Conservation (phyloP, 768 basidiomycete genomes). For the Psilocybe tampanensis region DNA sequence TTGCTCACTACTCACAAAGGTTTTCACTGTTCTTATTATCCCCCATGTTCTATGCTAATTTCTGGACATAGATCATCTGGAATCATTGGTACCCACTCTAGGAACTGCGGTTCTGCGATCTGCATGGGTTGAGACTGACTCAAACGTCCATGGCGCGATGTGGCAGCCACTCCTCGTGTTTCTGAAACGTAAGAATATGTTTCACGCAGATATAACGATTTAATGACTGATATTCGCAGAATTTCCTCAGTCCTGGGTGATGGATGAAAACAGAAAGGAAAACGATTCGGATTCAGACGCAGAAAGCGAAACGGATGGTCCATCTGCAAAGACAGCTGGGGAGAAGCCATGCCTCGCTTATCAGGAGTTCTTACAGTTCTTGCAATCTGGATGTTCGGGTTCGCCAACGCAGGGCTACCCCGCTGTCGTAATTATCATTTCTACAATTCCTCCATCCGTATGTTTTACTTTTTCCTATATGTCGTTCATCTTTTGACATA, state of each 20-base stretch:
- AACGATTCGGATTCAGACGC: constrained; percentile 37
- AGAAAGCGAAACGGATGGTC: constrained; percentile 36
- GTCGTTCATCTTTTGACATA: neutral
- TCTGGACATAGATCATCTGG: constrained; percentile 22
- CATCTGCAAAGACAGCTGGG: neutral
- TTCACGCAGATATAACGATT: neutral
- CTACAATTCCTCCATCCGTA: constrained; percentile 76
- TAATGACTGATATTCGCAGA: constrained; percentile 39
- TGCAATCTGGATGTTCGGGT: constrained; percentile 78
- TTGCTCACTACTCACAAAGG: constrained; percentile 51
- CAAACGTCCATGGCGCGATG: constrained; percentile 65
- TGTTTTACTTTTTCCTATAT: constrained; percentile 18
- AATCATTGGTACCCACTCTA: constrained; percentile 44
- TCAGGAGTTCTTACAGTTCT: constrained; percentile 75
- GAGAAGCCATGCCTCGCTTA: constrained; percentile 50
- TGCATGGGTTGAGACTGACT: constrained; percentile 69
- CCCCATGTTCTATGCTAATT: neutral
- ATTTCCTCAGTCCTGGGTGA: constrained; percentile 65
- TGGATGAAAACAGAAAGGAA: constrained; percentile 34
- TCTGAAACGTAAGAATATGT: constrained; percentile 58
- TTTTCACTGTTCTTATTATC: constrained; percentile 18
- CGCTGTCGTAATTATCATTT: constrained; percentile 74
- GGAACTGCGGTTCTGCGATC: constrained; percentile 66
- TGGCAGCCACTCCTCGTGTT: constrained; percentile 74
- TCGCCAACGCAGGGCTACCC: constrained; percentile 83